These are phyloP conservation scores for Paspalum notatum DNA, from an alignment of 176 grass and related monocot species.

Conservation along the genomic window DNA sequence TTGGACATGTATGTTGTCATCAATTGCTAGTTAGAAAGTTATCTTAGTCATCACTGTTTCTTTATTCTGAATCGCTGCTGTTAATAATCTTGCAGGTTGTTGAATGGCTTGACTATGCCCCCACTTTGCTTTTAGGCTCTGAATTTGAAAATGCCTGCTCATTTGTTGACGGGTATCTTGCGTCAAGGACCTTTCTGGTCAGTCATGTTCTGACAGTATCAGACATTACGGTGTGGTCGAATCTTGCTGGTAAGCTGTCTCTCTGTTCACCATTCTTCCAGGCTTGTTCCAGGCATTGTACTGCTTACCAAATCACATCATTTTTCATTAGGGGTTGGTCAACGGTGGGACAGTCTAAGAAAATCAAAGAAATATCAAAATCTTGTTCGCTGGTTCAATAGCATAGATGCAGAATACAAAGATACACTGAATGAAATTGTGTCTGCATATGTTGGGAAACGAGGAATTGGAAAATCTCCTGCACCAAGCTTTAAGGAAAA, in stretches of 20 bases:
- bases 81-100: constrained; percentile 53
- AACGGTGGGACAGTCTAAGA: constrained; percentile 88
- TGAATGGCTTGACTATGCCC: constrained; percentile 75
- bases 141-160: constrained; percentile 68
- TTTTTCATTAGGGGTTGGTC: constrained; percentile 55
- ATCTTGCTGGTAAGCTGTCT: constrained; percentile 56
- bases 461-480: constrained; percentile 80
- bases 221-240: constrained; percentile 71
- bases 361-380: constrained; percentile 80
- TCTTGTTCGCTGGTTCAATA: constrained; percentile 75
- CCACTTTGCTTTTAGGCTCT: constrained; percentile 61
- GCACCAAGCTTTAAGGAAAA: constrained; percentile 58
- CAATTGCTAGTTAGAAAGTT: not conserved
- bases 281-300: not conserved
- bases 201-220: constrained; percentile 62
- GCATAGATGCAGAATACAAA: constrained; percentile 50
- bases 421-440: constrained; percentile 55
- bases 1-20: constrained; percentile 55
- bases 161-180: constrained; percentile 55
- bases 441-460: constrained; percentile 66
- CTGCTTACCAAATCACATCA: not conserved
- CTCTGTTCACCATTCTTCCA: not conserved
- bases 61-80: not conserved
- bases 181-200: constrained; percentile 55
- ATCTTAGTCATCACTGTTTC: not conserved